These are phyloP conservation scores for Betula pendula DNA, from an alignment of 306 rosid species.

Conservation along the genomic window DNA sequence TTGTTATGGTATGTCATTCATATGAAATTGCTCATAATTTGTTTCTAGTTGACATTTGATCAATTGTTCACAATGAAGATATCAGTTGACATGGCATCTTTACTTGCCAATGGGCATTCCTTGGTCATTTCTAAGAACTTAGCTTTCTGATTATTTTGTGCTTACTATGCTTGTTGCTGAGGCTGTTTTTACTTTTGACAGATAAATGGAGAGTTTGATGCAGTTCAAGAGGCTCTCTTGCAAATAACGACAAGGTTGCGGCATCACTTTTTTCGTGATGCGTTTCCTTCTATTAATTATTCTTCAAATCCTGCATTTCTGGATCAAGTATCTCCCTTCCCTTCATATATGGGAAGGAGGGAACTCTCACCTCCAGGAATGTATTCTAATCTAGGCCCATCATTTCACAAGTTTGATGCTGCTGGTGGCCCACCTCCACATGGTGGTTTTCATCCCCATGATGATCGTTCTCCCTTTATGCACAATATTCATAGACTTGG, in stretches of 20 bases:
- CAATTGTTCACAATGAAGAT: constrained; percentile 14
- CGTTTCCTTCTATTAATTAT: constrained; percentile 66
- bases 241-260: constrained; percentile 82
- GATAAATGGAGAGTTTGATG: constrained; percentile 88
- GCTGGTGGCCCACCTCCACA: constrained; percentile 53
- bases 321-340: constrained; percentile 73
- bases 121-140: not conserved
- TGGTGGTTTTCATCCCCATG: constrained; percentile 57
- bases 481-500: constrained; percentile 59
- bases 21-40: constrained; percentile 7
- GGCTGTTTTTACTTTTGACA: constrained; percentile 38
- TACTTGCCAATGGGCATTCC: not conserved
- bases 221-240: constrained; percentile 86
- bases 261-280: constrained; percentile 76
- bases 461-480: constrained; percentile 70
- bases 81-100: constrained; percentile 10
- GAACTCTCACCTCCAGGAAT: constrained; percentile 86
- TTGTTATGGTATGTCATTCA: constrained; percentile 17
- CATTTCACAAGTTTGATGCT: constrained; percentile 59
- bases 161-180: constrained; percentile 17
- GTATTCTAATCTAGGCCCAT: constrained; percentile 70
- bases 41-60: not conserved
- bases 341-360: constrained; percentile 69
- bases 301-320: constrained; percentile 69
- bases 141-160: not conserved